A percentile compares a stretch with the other conserved stretches of the same genome.
Evolutionary conservation across 192 early-diverging fungal species (phyloP).

Genomic region (Allomyces arbusculus): DNA sequence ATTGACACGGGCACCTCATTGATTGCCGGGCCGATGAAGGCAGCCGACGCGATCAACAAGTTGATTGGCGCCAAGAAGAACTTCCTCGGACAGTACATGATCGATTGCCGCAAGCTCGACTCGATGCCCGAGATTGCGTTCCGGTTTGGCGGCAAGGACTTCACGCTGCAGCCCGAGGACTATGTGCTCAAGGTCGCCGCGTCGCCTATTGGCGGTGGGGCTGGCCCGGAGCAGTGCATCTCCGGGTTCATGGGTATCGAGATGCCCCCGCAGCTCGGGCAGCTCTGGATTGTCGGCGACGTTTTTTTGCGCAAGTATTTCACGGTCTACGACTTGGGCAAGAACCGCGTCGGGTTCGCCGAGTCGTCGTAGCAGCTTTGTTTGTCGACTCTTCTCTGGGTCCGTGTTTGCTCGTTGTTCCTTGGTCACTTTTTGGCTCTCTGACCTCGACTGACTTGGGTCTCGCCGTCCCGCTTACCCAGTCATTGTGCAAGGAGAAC

Average conservation of each 20-base stretch:
- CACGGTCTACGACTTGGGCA: slow-evolving; percentile 47
- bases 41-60: slow-evolving; percentile 78
- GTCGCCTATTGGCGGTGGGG: neutral
- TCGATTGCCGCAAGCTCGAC: slow-evolving; percentile 55
- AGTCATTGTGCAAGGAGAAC: no score
- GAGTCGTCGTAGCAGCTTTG: slow-evolving; percentile 8
- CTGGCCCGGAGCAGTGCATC: slow-evolving; percentile 37
- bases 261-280: slow-evolving; percentile 50
- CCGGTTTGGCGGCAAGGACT: slow-evolving; percentile 52
- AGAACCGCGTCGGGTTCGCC: slow-evolving; percentile 48
- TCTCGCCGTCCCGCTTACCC: no score
- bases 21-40: slow-evolving; percentile 46
- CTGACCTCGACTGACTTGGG: no score
- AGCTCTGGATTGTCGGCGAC: slow-evolving; percentile 72
- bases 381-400: no score
- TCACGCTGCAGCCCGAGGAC: slow-evolving; percentile 36
- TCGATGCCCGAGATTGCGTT: slow-evolving; percentile 56
- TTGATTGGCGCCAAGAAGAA: slow-evolving; percentile 84
- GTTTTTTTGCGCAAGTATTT: slow-evolving; percentile 69
- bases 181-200: slow-evolving; percentile 31
- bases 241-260: slow-evolving; percentile 87
- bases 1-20: slow-evolving; percentile 87
- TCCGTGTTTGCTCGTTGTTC: no score
- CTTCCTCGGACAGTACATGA: slow-evolving; percentile 65
- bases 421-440: no score